A percentile compares a stretch with the other conserved stretches of the same genome.
Evolutionary conservation across 768 basidiomycete genomes (phyloP).

Genomic region (Suillus weaverae): DNA sequence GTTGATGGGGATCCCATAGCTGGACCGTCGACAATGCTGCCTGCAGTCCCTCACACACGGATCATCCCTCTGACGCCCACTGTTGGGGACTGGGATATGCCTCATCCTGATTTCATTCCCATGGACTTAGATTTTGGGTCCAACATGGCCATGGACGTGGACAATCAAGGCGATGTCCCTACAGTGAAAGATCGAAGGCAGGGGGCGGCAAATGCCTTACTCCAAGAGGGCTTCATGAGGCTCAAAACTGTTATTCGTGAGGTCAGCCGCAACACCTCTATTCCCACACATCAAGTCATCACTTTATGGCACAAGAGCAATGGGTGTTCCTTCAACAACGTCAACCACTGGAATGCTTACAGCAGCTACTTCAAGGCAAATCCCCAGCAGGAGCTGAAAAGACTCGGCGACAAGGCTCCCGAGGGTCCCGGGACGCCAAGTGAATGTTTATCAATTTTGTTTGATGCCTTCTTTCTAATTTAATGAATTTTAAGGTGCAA

Average conservation of each 20-base stretch:
- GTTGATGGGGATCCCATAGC: not conserved
- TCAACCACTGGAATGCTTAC: constrained; percentile 12
- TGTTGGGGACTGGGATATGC: not conserved
- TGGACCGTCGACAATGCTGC: not conserved
- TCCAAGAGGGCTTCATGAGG: not conserved
- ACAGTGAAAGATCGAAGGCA: not conserved
- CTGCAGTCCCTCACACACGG: not conserved
- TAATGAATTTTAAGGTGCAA: not conserved
- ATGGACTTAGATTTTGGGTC: not conserved
- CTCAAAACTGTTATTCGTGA: not conserved
- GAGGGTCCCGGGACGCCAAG: not conserved
- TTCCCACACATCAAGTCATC: constrained; percentile 7
- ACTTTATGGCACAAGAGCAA: constrained; percentile 7
- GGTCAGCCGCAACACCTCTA: not conserved
- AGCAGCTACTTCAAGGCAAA: constrained; percentile 6
- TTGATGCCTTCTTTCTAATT: not conserved
- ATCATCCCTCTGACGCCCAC: not conserved
- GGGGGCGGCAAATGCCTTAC: not conserved
- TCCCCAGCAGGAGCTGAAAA: constrained; percentile 2
- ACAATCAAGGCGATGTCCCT: not conserved
- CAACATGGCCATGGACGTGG: not conserved
- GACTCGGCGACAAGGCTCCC: not conserved
- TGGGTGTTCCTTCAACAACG: not conserved
- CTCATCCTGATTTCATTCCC: not conserved
- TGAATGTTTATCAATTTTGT: not conserved